These are phyloP conservation scores for Geotrichum cucujoidarum DNA, from an alignment of 1,139 yeast species.

Conservation along the genomic window DNA sequence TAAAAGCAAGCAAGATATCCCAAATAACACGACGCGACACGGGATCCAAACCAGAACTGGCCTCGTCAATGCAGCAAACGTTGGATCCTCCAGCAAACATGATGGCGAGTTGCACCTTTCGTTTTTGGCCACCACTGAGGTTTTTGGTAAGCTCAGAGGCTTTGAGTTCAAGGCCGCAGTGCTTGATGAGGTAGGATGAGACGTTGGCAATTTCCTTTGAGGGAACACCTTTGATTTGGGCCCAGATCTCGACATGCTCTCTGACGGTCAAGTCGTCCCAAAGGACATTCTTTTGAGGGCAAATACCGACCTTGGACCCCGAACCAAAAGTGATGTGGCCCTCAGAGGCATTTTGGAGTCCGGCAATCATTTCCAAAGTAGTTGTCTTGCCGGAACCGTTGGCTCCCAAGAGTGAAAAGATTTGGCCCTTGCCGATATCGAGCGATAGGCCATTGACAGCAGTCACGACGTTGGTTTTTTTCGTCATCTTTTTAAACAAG, in stretches of 20 bases:
- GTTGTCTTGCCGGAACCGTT: slow-evolving; percentile 42
- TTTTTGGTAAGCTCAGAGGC: slow-evolving; percentile 25
- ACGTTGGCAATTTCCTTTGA: slow-evolving; percentile 18
- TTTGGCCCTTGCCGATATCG: slow-evolving; percentile 32
- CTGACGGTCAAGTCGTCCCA: slow-evolving; percentile 37
- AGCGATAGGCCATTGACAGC: slow-evolving; percentile 35
- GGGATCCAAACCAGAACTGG: slow-evolving; percentile 40
- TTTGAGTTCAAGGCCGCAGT: slow-evolving; percentile 34
- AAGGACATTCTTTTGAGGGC: slow-evolving; percentile 39
- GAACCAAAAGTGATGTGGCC: slow-evolving; percentile 31
- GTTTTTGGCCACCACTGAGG: slow-evolving; percentile 89
- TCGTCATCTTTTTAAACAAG: not conserved
- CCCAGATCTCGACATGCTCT: slow-evolving; percentile 37
- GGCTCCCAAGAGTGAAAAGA: slow-evolving; percentile 37
- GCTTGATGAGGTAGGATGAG: slow-evolving; percentile 26
- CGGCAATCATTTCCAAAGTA: slow-evolving; percentile 38
- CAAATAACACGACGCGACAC: slow-evolving; percentile 37
- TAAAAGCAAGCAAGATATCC: slow-evolving; percentile 36
- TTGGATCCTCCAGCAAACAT: slow-evolving; percentile 38
- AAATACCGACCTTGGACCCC: slow-evolving; percentile 35
- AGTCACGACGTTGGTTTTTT: slow-evolving; percentile 24
- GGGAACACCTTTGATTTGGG: slow-evolving; percentile 32
- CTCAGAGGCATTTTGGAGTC: slow-evolving; percentile 31
- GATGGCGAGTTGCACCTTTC: slow-evolving; percentile 74
- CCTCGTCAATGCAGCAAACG: slow-evolving; percentile 39